These are phyloP conservation scores for Rhododendron griersonianum DNA, from an alignment of 148 eudicot genomes.

Conservation along the genomic window DNA sequence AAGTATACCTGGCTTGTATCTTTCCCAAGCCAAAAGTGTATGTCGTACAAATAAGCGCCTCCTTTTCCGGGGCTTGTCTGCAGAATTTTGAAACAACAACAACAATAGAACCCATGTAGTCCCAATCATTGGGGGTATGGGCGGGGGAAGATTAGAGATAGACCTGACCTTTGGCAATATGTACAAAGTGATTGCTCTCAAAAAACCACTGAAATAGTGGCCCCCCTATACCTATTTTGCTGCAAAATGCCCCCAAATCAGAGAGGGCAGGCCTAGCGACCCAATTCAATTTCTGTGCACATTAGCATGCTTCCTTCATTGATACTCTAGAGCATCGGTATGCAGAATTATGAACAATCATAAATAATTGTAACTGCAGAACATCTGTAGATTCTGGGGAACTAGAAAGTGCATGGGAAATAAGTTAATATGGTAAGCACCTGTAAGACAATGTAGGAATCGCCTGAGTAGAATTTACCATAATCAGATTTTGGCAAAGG, in stretches of 20 bases:
- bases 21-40: constrained; percentile 99
- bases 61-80: constrained; percentile 86
- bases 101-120: no score
- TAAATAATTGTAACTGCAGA: background rate
- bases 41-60: constrained; percentile 83
- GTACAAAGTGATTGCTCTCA: no score
- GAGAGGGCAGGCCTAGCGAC: no score
- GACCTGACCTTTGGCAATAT: no score
- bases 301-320: no score
- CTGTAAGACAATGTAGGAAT: constrained; percentile 82
- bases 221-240: no score
- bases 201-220: no score
- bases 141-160: no score
- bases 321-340: no score
- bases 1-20: constrained; percentile 89
- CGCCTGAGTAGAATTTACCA: constrained; percentile 92
- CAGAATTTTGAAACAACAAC: background rate
- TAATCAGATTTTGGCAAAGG: constrained; percentile 84
- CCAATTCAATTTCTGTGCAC: no score
- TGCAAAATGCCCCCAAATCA: no score
- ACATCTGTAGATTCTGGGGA: background rate
- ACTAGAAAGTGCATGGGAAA: background rate
- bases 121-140: no score
- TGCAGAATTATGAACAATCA: background rate
- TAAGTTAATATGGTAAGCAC: constrained; percentile 21